Percentiles rank a stretch among this genome's conserved stretches.
phyloP scores from a whole-genome alignment of 1,139 yeast species.

The Suhomyces coccinellae region DNA sequence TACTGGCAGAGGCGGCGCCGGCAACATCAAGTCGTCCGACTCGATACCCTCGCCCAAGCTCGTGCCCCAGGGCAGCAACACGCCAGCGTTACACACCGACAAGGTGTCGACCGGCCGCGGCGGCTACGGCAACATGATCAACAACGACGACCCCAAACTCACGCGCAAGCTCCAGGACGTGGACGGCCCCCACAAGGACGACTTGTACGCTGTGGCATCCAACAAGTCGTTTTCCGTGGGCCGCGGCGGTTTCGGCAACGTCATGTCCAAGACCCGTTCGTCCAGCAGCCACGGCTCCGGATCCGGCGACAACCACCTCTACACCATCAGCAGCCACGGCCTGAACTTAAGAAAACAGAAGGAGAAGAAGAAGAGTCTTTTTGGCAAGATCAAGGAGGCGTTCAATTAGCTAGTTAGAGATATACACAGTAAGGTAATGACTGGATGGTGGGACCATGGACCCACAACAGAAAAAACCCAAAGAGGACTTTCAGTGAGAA shows the following conservation, averaged over 20 bases:
- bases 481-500: too few relatives aligned
- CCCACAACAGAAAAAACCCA: too few relatives aligned
- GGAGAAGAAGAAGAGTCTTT: conserved; percentile 28
- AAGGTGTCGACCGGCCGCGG: conserved; percentile 78
- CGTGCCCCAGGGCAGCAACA: conserved; percentile 61
- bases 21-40: conserved; percentile 56
- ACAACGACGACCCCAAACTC: conserved; percentile 59
- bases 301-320: conserved; percentile 14
- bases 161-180: conserved; percentile 74
- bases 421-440: too few relatives aligned
- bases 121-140: conserved; percentile 77
- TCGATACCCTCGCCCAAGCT: conserved; percentile 53
- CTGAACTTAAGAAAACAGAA: conserved; percentile 14
- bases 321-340: conserved; percentile 20
- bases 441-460: too few relatives aligned
- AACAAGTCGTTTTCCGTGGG: conserved; percentile 45
- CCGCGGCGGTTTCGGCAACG: conserved; percentile 54
- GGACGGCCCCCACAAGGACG: conserved; percentile 37
- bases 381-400: conserved; percentile 33
- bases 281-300: conserved; percentile 9
- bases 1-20: conserved; percentile 85
- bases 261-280: conserved; percentile 27
- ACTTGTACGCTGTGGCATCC: conserved; percentile 38
- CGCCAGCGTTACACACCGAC: conserved; percentile 60
- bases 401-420: conserved; percentile 20